Percentiles rank a stretch among this genome's conserved stretches.
These are phyloP conservation scores for Ensete ventricosum DNA, from an alignment of 176 grass and related monocot genomes.

Conservation along the genomic window DNA sequence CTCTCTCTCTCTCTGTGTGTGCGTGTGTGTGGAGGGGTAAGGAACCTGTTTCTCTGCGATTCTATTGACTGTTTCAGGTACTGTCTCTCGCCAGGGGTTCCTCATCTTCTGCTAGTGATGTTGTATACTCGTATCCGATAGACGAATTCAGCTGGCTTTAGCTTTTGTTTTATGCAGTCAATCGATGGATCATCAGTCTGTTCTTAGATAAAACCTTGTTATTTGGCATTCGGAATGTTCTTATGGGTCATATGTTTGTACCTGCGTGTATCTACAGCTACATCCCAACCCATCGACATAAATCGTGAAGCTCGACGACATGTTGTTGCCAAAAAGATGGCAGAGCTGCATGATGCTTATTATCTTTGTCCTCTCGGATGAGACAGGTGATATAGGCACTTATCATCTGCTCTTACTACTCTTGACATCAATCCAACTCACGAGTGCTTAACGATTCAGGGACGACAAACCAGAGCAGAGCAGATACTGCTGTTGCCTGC, in stretches of 20 bases:
- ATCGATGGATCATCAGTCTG: no score
- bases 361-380: constrained; percentile 25
- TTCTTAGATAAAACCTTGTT: no score
- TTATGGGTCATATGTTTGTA: no score
- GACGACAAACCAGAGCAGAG: not conserved
- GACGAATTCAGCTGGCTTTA: not conserved
- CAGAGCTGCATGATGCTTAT: constrained; percentile 32
- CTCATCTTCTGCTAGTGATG: not conserved
- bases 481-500: constrained; percentile 9
- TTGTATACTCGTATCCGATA: not conserved
- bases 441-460: constrained; percentile 19
- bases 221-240: no score
- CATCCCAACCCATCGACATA: not conserved
- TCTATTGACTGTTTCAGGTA: not conserved
- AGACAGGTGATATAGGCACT: constrained; percentile 34
- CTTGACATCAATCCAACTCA: not conserved
- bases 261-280: no score
- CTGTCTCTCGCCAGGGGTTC: not conserved
- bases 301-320: not conserved
- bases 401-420: not conserved
- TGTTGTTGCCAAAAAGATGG: constrained; percentile 42
- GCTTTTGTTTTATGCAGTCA: not conserved
- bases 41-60: no score
- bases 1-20: no score
- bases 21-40: no score